Evolutionary conservation across 2,329 filamentous ascomycete species (phyloP), one percentile per base, ranked within the genome.

Genomic region (Cordyceps militaris): DNA sequence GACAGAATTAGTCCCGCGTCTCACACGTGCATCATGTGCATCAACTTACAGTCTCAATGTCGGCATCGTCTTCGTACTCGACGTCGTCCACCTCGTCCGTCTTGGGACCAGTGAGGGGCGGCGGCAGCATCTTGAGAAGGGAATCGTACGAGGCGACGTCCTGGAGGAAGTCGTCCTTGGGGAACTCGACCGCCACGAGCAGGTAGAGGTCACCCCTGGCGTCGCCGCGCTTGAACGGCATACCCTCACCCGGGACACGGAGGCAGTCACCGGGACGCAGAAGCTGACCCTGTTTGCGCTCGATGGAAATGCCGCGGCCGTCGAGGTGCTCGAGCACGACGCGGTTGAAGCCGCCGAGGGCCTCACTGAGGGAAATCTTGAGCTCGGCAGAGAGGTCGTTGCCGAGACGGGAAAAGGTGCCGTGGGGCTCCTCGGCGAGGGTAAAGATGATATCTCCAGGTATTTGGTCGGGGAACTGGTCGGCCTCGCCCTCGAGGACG

Each of bases 401-500:
- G 3, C 92, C 93, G 42, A 89, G 86, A 43, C 94, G 86, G 61
- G 87, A 84, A 73, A 97, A 99, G 6, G 82, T 73, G 1, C 89
- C 85, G 71, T 99, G 93, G 1, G 85, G 81, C 64, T 88, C 84
- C 73, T 99, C 91, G 1, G 86, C 81, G 2, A 99, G 75, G 23
- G 88, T 86, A 75, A 99, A 97, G 64, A 97, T 82, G 65, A 99
- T 93, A 68, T 97, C 91, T 58, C 94, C 94, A 0, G 93, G 92
- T 56, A 87, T 88, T 70, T 93, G 88, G 66, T 92, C 90, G 0
- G 93, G 93, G 44, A 87, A 78, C 73, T 99, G 93, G 68, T 99
- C 94, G 32, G 93, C 94, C 73, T 99, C 94, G 60, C 93, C 93
- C 69, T 95, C 87, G 4, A 99, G 79, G 10, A 92, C 83, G 66